Evolutionary conservation across 345 rosid species (phyloP), one percentile per base, ranked within the genome.

Genomic region (Acer saccharum): DNA sequence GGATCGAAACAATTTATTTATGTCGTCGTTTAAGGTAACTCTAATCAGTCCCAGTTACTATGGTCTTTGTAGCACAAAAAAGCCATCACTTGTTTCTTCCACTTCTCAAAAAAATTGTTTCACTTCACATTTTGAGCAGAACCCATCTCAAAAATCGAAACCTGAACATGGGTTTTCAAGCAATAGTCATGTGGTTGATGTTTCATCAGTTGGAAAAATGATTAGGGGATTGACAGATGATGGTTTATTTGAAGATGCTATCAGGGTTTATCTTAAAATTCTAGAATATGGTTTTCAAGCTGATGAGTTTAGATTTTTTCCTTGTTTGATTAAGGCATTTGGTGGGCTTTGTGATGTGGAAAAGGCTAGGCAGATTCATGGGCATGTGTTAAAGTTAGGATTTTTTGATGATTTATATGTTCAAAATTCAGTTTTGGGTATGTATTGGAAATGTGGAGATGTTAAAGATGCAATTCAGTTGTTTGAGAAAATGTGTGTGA

Each of bases 241-340:
- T 10, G 88, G 87, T 27, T 77, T 78, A 68, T 87, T 79, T 66
- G 84, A 79, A 50, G 86, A 83, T 78, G 84, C 86, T 58, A 69
- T 83, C 7, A 27, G 69, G 74, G 73, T 70, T 54, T 85, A 84
- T 25, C 43, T 81, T 61, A 58, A 78, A 76, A 77, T 84, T 73
- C 82, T 88, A 75, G 83, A 79, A 74, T 72, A 35, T 71, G 86
- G 84, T 41, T 75, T 79, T 64, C 76, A 79, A 18, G 76, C 78
- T n/a, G 76, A 70, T 62, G 76, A 77, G 48, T 84, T 79, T 72
- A 68, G 74, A 29, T 82, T 81, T 41, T 84, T 86, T 77, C 85
- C 89, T 14, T 66, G 79, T 81, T 74, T 86, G 72, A 79, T 88
- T 70, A 88, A 88, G 72, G 88, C 87, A 18, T 74, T 83, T 46